Percentiles rank a stretch among this genome's conserved stretches.
These are phyloP conservation scores for Amanita molliuscula DNA, from an alignment of 768 basidiomycete genomes.

Conservation along the genomic window DNA sequence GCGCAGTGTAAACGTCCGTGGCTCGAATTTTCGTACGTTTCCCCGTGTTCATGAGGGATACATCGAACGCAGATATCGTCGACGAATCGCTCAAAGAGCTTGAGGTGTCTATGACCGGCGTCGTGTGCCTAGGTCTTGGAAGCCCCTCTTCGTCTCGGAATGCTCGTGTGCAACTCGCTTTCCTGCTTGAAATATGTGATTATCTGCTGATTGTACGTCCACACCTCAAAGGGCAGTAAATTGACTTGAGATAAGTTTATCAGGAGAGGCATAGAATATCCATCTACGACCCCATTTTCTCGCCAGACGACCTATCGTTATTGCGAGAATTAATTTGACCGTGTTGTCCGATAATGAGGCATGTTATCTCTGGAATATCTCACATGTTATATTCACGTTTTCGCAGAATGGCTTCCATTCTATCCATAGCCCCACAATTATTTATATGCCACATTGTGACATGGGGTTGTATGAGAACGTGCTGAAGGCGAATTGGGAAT, in stretches of 20 bases:
- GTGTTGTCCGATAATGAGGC: constrained; percentile 36
- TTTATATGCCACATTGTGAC: constrained; percentile 78
- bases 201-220: constrained; percentile 50
- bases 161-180: constrained; percentile 59
- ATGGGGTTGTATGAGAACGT: constrained; percentile 58
- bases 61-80: constrained; percentile 23
- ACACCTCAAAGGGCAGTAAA: not conserved
- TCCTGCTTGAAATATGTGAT: constrained; percentile 47
- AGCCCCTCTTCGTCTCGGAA: constrained; percentile 55
- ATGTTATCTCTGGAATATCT: constrained; percentile 19
- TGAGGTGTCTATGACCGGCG: constrained; percentile 18
- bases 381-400: not conserved
- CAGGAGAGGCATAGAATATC: constrained; percentile 41
- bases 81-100: constrained; percentile 19
- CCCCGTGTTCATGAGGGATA: constrained; percentile 6
- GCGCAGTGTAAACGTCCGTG: constrained; percentile 45
- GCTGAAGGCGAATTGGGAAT: constrained; percentile 51
- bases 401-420: constrained; percentile 23
- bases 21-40: not conserved
- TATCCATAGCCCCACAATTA: constrained; percentile 39
- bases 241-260: constrained; percentile 3
- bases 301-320: constrained; percentile 44
- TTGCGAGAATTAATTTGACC: constrained; percentile 33
- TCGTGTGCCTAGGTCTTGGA: constrained; percentile 68
- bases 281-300: constrained; percentile 69